These are phyloP conservation scores for Monilinia vaccinii-corymbosi DNA, from an alignment of 2,329 filamentous ascomycete species.

Conservation along the genomic window DNA sequence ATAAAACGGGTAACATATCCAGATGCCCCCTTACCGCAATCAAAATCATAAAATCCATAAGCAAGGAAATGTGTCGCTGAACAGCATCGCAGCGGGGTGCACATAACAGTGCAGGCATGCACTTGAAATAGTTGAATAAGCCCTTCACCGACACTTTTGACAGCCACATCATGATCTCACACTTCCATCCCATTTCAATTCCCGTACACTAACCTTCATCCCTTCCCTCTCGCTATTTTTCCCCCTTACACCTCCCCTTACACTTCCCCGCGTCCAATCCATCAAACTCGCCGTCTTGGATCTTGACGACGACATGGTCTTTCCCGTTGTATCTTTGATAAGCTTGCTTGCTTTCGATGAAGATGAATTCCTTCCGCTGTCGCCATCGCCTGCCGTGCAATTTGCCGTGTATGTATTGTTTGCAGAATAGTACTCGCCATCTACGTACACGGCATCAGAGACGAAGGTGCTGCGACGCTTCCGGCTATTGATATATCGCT, in stretches of 20 bases:
- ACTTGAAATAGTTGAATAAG: background rate
- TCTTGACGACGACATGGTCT: constrained; percentile 2
- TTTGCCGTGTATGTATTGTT: constrained; percentile 3
- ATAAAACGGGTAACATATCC: background rate
- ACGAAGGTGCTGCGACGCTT: constrained; percentile 79
- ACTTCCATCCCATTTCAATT: constrained; percentile 9
- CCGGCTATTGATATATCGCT: constrained; percentile 86
- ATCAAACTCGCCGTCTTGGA: constrained; percentile 8
- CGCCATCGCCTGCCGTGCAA: constrained; percentile 6
- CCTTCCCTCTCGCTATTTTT: background rate
- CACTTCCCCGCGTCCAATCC: constrained; percentile 7
- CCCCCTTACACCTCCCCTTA: constrained; percentile 1
- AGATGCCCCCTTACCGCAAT: background rate
- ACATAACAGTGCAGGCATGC: constrained; percentile 1
- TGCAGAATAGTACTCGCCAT: constrained; percentile 65
- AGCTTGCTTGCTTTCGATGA: background rate
- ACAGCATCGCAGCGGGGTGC: constrained; percentile 2
- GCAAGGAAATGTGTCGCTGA: constrained; percentile 3
- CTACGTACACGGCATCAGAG: constrained; percentile 83
- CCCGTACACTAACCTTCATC: constrained; percentile 3
- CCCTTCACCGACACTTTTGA: background rate
- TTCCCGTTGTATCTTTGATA: constrained; percentile 6
- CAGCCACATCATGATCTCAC: constrained; percentile 4
- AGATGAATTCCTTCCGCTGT: constrained; percentile 4
- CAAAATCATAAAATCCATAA: constrained; percentile 9